These are phyloP conservation scores for Iberis pinnata DNA, from an alignment of 345 rosid species.

Conservation along the genomic window DNA sequence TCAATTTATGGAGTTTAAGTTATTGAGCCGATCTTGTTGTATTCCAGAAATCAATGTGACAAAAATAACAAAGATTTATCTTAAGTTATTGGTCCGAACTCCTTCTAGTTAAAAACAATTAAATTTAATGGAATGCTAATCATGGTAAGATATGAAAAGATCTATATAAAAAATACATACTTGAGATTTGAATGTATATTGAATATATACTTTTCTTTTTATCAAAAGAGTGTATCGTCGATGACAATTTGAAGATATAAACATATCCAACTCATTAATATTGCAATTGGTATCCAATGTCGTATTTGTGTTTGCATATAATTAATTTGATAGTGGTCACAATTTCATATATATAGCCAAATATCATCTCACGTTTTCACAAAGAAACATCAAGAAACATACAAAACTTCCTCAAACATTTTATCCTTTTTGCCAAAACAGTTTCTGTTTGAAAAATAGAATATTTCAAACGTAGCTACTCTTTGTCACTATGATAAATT, in stretches of 20 bases:
- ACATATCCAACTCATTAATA: neutral
- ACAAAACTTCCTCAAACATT: conserved; percentile 20
- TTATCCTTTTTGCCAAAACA: neutral
- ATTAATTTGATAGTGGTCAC: conserved; percentile 26
- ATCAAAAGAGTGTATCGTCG: too few species aligned
- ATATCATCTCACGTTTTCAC: conserved; percentile 26
- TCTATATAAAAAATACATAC: too few species aligned
- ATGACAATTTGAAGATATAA: neutral
- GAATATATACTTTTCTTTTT: neutral
- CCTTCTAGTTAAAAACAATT: too few species aligned
- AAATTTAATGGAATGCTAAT: too few species aligned
- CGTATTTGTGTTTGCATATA: conserved; percentile 18
- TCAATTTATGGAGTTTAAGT: too few species aligned
- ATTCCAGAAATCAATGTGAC: too few species aligned
- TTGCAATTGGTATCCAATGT: conserved; percentile 29
- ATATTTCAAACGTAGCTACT: neutral
- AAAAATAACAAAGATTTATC: too few species aligned
- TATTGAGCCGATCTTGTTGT: too few species aligned
- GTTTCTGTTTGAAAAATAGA: conserved; percentile 8
- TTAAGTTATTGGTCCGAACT: too few species aligned
- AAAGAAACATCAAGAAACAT: conserved; percentile 27
- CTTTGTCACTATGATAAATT: too few species aligned
- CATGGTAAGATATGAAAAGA: too few species aligned
- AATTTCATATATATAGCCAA: conserved; percentile 27
- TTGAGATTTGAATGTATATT: neutral